phyloP scores from a whole-genome alignment of 768 basidiomycete genomes.

The Kockovaella imperatae region DNA sequence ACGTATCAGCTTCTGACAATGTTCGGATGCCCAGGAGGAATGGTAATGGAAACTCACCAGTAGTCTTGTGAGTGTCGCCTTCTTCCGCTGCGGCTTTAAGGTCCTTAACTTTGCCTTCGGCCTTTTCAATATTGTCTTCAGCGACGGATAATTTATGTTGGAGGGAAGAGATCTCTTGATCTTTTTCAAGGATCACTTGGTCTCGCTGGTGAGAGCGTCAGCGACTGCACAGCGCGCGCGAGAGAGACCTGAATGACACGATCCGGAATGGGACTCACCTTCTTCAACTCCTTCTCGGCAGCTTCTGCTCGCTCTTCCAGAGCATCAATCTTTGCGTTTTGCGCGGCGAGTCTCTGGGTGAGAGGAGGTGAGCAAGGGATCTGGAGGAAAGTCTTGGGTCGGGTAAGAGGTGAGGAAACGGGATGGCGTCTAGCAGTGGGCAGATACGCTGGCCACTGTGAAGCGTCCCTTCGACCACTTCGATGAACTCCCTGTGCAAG shows the following conservation, averaged over 20 bases:
- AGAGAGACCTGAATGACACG: not conserved
- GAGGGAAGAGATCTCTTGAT: constrained; percentile 78
- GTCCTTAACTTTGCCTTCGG: constrained; percentile 59
- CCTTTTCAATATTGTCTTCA: constrained; percentile 62
- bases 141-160: constrained; percentile 58
- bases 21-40: too few species aligned
- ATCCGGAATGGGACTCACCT: constrained; percentile 16
- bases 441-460: not conserved
- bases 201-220: constrained; percentile 47
- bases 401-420: not conserved
- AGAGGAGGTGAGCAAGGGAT: not conserved
- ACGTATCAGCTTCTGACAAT: too few species aligned
- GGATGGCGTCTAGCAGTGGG: not conserved
- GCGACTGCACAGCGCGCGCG: not conserved
- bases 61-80: constrained; percentile 60
- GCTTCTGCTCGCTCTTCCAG: constrained; percentile 75
- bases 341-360: constrained; percentile 30
- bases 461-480: too few species aligned
- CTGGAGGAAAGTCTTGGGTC: not conserved
- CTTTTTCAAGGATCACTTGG: constrained; percentile 65
- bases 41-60: too few species aligned
- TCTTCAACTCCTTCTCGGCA: constrained; percentile 78
- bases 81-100: constrained; percentile 61
- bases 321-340: constrained; percentile 67
- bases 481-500: not conserved